phyloP scores from a whole-genome alignment of 2,329 filamentous ascomycete genomes.

The Dactylellina drechsleri region DNA sequence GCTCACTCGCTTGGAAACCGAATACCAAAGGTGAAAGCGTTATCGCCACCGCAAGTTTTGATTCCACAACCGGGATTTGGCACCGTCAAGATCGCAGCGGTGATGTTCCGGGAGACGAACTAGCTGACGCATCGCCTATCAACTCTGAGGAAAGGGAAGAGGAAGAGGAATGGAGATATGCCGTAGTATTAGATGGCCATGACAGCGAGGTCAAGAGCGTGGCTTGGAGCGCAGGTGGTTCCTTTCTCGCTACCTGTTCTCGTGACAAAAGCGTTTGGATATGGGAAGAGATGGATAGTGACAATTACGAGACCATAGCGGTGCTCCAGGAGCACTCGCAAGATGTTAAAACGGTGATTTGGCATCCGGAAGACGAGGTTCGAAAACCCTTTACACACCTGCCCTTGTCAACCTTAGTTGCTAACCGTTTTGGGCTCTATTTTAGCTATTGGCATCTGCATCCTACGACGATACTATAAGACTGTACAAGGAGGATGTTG shows the following conservation, averaged over 20 bases:
- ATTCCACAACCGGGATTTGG: constrained; percentile 89
- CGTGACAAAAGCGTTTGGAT: constrained; percentile 97
- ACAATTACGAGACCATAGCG: constrained; percentile 96
- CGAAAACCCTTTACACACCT: not conserved
- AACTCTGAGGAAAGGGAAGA: constrained; percentile 66
- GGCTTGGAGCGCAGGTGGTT: constrained; percentile 76
- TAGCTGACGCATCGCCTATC: constrained; percentile 59
- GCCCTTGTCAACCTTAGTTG: constrained; percentile 63
- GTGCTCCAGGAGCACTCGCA: constrained; percentile 94
- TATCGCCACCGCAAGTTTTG: constrained; percentile 91
- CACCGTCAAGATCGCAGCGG: constrained; percentile 68
- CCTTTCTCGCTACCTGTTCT: constrained; percentile 86
- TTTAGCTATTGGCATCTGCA: constrained; percentile 80
- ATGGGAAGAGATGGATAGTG: constrained; percentile 95
- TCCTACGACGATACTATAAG: constrained; percentile 94
- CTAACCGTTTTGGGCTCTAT: not conserved
- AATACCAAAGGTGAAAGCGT: constrained; percentile 73
- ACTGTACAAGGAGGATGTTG: constrained; percentile 87
- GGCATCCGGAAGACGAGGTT: constrained; percentile 76
- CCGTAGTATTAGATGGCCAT: constrained; percentile 90
- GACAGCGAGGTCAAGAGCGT: constrained; percentile 91
- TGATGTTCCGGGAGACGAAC: constrained; percentile 57
- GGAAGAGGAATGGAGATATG: constrained; percentile 89
- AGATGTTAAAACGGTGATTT: constrained; percentile 92
- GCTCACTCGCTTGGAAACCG: constrained; percentile 88